Conservation (phyloP, 345 rosid genomes). For the Arabis alpina region DNA sequence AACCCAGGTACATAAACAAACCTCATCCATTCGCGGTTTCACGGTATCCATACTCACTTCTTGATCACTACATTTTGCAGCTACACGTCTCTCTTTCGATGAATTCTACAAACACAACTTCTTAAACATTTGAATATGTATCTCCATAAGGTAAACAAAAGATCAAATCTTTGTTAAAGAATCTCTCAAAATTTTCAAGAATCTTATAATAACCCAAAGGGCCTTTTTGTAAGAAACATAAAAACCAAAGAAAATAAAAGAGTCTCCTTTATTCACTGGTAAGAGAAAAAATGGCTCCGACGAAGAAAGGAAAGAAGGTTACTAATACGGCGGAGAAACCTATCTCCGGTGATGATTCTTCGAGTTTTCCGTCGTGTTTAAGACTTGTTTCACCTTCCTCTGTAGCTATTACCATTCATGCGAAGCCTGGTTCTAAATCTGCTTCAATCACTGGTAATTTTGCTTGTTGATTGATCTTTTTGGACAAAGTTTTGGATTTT, state of each 20-base stretch:
- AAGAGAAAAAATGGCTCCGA: conserved; percentile 57
- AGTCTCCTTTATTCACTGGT: conserved; percentile 15
- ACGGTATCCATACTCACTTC: neutral
- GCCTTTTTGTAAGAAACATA: neutral
- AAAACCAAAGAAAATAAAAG: neutral
- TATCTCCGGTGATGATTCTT: conserved; percentile 22
- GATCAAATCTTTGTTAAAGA: neutral
- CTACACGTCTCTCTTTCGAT: conserved; percentile 50
- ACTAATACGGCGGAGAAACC: conserved; percentile 48
- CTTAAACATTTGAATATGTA: conserved; percentile 35
- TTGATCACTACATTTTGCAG: conserved; percentile 38
- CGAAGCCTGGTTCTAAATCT: conserved; percentile 92
- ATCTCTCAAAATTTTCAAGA: neutral
- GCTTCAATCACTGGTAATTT: conserved; percentile 78
- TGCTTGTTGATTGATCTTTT: neutral
- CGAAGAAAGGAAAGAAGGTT: conserved; percentile 66
- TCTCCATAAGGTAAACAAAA: neutral
- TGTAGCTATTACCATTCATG: conserved; percentile 90
- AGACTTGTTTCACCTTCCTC: conserved; percentile 71
- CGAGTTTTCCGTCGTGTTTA: conserved; percentile 62
- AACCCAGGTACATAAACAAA: conserved; percentile 55
- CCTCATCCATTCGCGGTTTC: neutral
- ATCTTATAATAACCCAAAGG: neutral
- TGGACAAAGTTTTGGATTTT: neutral
- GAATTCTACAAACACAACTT: conserved; percentile 53